phyloP scores from a whole-genome alignment of 2,329 filamentous ascomycete species.

The Lecanicillium sp. region DNA sequence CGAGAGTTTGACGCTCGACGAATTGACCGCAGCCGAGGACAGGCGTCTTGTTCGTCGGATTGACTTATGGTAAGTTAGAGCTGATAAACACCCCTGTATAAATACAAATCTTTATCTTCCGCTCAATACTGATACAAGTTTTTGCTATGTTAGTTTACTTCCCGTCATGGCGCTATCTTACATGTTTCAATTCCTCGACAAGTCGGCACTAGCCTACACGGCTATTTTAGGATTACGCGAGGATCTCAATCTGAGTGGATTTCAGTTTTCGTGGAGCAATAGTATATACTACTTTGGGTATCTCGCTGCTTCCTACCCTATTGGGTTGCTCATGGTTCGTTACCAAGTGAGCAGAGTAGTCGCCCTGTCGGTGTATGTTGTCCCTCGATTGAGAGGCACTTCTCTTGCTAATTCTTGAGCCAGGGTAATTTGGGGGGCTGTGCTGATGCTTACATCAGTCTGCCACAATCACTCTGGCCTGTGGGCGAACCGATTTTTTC shows the following conservation, averaged over 20 bases:
- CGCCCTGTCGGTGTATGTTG: slow-evolving; percentile 12
- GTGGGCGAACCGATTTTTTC: slow-evolving; percentile 23
- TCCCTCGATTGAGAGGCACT: background rate
- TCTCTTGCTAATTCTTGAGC: background rate
- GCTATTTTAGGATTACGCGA: slow-evolving; percentile 39
- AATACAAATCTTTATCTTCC: background rate
- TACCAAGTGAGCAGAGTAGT: slow-evolving; percentile 20
- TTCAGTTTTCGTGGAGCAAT: slow-evolving; percentile 42
- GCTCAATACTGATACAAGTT: background rate
- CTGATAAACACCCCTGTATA: too few species aligned
- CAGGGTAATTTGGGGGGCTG: slow-evolving; percentile 20
- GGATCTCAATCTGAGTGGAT: slow-evolving; percentile 35
- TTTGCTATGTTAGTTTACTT: slow-evolving; percentile 31
- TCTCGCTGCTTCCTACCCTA: slow-evolving; percentile 22
- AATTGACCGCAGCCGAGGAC: slow-evolving; percentile 21
- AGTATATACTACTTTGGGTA: slow-evolving; percentile 46
- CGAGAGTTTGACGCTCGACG: slow-evolving; percentile 2
- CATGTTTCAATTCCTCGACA: slow-evolving; percentile 53
- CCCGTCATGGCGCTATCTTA: slow-evolving; percentile 45
- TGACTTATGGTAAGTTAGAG: slow-evolving; percentile 50
- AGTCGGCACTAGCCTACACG: slow-evolving; percentile 45
- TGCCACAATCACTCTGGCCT: slow-evolving; percentile 14
- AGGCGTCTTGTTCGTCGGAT: slow-evolving; percentile 49
- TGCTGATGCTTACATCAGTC: slow-evolving; percentile 34
- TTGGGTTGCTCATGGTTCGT: slow-evolving; percentile 16